Conservation (phyloP, 2,329 filamentous ascomycete genomes). For the Trichoderma pleuroti region DNA sequence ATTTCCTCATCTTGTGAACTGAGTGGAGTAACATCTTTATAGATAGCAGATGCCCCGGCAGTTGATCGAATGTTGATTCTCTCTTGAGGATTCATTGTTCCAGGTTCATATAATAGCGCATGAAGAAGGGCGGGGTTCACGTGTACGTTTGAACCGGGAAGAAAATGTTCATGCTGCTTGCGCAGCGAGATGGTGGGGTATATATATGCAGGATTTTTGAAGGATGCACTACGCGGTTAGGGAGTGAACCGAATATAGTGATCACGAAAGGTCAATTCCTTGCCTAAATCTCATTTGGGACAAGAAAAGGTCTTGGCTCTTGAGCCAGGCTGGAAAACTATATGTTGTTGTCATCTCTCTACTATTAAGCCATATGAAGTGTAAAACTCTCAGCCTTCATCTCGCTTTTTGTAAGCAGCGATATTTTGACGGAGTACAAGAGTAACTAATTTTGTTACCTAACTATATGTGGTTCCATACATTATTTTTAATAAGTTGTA, state of each 20-base stretch:
- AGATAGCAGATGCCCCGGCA: neutral
- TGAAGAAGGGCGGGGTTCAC: neutral
- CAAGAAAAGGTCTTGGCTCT: rapidly evolving
- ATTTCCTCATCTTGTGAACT: neutral
- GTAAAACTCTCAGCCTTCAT: neutral
- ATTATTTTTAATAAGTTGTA: neutral
- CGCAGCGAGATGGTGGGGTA: neutral
- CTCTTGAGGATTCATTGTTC: neutral
- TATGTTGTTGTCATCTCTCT: neutral
- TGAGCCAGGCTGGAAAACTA: neutral
- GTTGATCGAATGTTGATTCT: neutral
- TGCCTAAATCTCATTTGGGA: neutral
- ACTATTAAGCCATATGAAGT: neutral
- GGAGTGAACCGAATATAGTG: neutral
- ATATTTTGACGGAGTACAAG: neutral
- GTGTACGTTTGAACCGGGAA: neutral
- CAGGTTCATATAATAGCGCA: neutral
- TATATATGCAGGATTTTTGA: neutral
- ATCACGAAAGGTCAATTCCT: neutral
- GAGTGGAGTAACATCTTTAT: neutral
- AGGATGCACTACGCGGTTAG: neutral
- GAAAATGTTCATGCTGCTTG: neutral
- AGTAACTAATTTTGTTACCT: neutral
- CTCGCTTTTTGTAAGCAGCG: neutral
- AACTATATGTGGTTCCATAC: neutral